Conservation (phyloP, 108 stramenopile genomes). For the Cyclotella baltica region DNA sequence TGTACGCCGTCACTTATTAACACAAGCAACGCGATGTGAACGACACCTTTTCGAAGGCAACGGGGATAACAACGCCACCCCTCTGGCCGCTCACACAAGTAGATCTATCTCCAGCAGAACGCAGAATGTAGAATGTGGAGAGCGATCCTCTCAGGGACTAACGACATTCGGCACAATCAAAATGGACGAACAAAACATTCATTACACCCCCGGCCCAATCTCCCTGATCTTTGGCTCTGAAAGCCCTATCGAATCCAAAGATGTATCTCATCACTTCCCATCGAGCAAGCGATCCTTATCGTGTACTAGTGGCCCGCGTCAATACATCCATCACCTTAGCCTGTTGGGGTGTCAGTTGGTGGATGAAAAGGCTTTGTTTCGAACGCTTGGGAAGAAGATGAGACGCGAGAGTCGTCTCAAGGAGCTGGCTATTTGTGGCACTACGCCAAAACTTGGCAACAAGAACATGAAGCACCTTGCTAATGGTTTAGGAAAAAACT, state of each 20-base stretch:
- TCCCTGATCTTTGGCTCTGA: conserved; percentile 39
- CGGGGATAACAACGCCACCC: too few relatives aligned
- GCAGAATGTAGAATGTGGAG: too few relatives aligned
- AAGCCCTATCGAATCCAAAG: conserved; percentile 16
- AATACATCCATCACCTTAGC: conserved; percentile 17
- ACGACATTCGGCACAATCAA: too few relatives aligned
- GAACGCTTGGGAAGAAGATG: conserved; percentile 28
- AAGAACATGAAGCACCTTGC: conserved; percentile 18
- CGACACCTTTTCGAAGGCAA: too few relatives aligned
- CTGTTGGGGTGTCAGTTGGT: conserved; percentile 21
- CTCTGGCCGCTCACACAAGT: too few relatives aligned
- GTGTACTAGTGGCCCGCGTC: not conserved
- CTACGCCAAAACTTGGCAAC: conserved; percentile 21
- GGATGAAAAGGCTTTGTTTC: conserved; percentile 4
- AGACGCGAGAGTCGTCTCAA: conserved; percentile 8
- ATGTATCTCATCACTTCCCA: conserved; percentile 23
- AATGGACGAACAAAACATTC: not conserved
- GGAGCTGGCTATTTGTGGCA: conserved; percentile 26
- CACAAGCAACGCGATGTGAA: too few relatives aligned
- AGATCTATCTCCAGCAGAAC: too few relatives aligned
- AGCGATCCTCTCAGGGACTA: too few relatives aligned
- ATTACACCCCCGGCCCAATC: conserved; percentile 11
- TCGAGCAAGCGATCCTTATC: conserved; percentile 1
- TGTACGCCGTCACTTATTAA: too few relatives aligned
- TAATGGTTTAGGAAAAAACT: conserved; percentile 14